Evolutionary conservation across 768 basidiomycete species (phyloP).

Genomic region (Lanmaoa rubissima): DNA sequence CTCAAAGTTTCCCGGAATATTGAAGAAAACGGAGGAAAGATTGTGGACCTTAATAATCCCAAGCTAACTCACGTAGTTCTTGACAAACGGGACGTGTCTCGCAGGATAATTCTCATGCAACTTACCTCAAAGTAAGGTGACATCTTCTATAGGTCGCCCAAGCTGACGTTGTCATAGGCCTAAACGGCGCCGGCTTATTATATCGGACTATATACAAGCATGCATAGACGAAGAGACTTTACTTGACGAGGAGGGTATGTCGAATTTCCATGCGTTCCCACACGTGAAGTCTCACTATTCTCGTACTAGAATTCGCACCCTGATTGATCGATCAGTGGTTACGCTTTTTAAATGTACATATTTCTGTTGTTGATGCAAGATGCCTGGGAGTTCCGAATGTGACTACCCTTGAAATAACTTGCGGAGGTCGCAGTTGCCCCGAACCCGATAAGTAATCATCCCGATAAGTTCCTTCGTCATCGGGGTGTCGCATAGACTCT

Average conservation of each 20-base stretch:
- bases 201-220: slow-evolving; percentile 73
- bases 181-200: slow-evolving; percentile 73
- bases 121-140: slow-evolving; percentile 64
- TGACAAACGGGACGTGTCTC: slow-evolving; percentile 77
- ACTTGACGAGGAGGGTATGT: slow-evolving; percentile 75
- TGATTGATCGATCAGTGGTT: slow-evolving; percentile 14
- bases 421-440: neutral
- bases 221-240: slow-evolving; percentile 83
- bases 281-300: slow-evolving; percentile 1
- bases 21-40: slow-evolving; percentile 65
- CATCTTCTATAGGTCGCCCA: neutral
- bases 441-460: neutral
- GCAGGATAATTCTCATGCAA: slow-evolving; percentile 67
- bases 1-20: slow-evolving; percentile 50
- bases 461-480: neutral
- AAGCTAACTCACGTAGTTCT: slow-evolving; percentile 85
- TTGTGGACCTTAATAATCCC: slow-evolving; percentile 67
- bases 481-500: neutral
- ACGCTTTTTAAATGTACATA: neutral
- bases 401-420: neutral
- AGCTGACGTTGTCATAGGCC: slow-evolving; percentile 49
- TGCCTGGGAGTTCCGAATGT: neutral
- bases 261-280: neutral
- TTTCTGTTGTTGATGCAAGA: neutral
- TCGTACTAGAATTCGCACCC: slow-evolving; percentile 25